These are phyloP conservation scores for Eucalyptus microcorys DNA, from an alignment of 345 rosid genomes.

Conservation along the genomic window DNA sequence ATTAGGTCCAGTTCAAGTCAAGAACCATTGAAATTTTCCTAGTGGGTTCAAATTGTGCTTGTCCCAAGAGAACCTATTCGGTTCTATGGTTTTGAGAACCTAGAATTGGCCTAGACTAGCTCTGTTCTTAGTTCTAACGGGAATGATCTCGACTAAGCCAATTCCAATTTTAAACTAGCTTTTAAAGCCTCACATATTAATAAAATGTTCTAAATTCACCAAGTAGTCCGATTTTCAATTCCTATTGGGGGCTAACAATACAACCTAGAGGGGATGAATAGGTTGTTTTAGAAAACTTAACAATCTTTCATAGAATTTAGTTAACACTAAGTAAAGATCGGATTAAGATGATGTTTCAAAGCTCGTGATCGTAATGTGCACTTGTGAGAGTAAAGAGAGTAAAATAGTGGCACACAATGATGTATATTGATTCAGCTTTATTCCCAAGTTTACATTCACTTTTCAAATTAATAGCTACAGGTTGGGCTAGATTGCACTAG, in stretches of 20 bases:
- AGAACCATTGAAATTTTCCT: neutral
- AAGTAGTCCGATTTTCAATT: neutral
- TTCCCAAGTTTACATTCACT: too few relatives aligned
- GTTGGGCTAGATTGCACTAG: too few relatives aligned
- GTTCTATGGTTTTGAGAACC: neutral
- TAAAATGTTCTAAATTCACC: neutral
- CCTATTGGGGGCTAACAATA: too few relatives aligned
- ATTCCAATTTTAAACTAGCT: neutral
- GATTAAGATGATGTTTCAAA: too few relatives aligned
- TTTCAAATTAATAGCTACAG: too few relatives aligned
- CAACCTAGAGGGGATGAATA: fast-evolving
- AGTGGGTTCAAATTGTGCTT: neutral
- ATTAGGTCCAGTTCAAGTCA: neutral
- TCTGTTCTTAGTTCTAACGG: neutral
- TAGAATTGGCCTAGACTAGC: neutral
- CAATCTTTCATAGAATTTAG: fast-evolving
- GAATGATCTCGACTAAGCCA: neutral
- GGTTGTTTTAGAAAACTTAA: too few relatives aligned
- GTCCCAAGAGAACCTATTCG: neutral
- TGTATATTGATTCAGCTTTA: too few relatives aligned
- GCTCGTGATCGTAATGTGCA: too few relatives aligned
- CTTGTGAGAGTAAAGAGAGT: too few relatives aligned
- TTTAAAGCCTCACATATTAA: neutral
- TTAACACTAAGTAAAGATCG: too few relatives aligned
- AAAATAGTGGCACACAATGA: too few relatives aligned